phyloP scores from a whole-genome alignment of 2,329 filamentous ascomycete species.

The Cercospora berteroae region DNA sequence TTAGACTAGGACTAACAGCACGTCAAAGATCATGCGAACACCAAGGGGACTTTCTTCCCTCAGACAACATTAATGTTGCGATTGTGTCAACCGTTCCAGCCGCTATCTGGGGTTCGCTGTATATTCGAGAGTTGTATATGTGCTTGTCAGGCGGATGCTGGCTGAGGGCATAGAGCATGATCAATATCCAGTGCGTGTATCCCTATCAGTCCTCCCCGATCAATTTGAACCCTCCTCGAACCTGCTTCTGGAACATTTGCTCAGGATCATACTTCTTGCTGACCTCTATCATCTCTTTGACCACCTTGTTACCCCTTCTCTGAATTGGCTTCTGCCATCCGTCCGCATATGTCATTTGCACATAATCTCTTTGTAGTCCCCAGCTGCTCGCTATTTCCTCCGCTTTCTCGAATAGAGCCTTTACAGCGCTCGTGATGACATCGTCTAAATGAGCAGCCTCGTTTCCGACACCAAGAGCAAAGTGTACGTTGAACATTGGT shows the following conservation, averaged over 20 bases:
- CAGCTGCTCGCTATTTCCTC: neutral
- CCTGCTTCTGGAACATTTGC: conserved; percentile 37
- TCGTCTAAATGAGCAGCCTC: neutral
- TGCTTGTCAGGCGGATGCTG: too few species aligned
- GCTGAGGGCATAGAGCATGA: too few species aligned
- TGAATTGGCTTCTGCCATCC: conserved; percentile 39
- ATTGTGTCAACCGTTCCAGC: too few species aligned
- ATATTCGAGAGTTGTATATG: too few species aligned
- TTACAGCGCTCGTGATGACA: neutral
- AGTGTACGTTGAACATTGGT: neutral
- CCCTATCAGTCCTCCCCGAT: too few species aligned
- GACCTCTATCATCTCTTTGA: conserved; percentile 32
- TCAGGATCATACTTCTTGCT: conserved; percentile 39
- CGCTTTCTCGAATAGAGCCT: neutral
- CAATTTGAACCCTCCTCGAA: conserved; percentile 40
- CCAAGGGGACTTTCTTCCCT: too few species aligned
- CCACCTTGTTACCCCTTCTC: conserved; percentile 34
- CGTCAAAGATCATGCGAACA: too few species aligned
- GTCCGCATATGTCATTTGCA: conserved; percentile 41
- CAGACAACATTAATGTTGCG: too few species aligned
- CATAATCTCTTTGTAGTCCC: conserved; percentile 13
- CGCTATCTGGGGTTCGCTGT: too few species aligned
- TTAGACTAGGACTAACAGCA: too few species aligned
- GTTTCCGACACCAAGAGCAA: neutral
- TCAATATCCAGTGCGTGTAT: too few species aligned